phyloP scores from a whole-genome alignment of 805 yeast species.

The Hanseniaspora lindneri region DNA sequence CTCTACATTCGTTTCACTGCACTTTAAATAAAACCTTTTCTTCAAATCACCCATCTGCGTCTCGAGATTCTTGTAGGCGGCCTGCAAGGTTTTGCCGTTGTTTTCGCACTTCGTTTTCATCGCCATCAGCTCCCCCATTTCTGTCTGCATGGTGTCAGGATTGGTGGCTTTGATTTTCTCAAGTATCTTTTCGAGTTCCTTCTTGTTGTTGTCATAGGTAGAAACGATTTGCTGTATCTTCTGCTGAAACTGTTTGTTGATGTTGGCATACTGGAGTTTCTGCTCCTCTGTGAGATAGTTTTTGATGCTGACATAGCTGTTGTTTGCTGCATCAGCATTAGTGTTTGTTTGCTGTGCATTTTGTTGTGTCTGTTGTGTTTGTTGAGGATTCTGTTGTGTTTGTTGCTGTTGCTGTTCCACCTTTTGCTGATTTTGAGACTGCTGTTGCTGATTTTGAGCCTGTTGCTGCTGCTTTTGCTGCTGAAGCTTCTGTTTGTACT shows the following conservation, averaged over 20 bases:
- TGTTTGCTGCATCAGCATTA: constrained; percentile 20
- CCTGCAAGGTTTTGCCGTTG: constrained; percentile 23
- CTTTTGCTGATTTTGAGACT: constrained; percentile 16
- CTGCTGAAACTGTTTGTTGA: constrained; percentile 24
- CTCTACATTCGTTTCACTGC: constrained; percentile 28
- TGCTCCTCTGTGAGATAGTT: constrained; percentile 26
- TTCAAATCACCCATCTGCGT: constrained; percentile 26
- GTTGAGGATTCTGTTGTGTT: constrained; percentile 9
- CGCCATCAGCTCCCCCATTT: constrained; percentile 24
- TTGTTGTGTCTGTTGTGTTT: constrained; percentile 3
- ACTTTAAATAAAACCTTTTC: constrained; percentile 27
- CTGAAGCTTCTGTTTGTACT: constrained; percentile 10
- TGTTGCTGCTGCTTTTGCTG: constrained; percentile 18
- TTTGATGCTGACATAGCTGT: constrained; percentile 21
- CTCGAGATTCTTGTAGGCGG: constrained; percentile 23
- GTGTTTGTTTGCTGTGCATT: constrained; percentile 17
- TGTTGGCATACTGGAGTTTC: constrained; percentile 25
- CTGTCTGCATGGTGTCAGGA: constrained; percentile 10
- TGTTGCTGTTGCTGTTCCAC: constrained; percentile 16
- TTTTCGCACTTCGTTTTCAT: constrained; percentile 23
- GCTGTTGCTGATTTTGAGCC: constrained; percentile 11
- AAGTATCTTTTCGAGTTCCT: constrained; percentile 26
- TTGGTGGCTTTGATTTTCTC: constrained; percentile 18
- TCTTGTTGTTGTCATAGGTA: constrained; percentile 25
- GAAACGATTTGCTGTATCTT: constrained; percentile 26